Conservation (phyloP, 495 filamentous ascomycete species). For the Talaromyces thailandensis region DNA sequence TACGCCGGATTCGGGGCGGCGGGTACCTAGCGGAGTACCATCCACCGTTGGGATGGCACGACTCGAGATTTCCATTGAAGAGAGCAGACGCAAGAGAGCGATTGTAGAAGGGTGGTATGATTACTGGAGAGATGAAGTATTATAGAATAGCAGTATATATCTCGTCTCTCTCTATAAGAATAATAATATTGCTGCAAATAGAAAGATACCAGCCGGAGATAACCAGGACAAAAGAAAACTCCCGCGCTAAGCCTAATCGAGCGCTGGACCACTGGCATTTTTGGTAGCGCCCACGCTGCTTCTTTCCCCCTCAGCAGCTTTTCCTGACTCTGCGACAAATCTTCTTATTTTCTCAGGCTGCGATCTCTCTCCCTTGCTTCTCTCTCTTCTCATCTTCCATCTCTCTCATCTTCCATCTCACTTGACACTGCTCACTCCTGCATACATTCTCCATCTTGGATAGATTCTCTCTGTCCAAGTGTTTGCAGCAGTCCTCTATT, state of each 20-base stretch:
- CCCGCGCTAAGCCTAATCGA: background rate
- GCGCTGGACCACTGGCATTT: background rate
- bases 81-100: background rate
- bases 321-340: background rate
- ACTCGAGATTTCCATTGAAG: background rate
- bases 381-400: background rate
- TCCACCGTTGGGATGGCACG: background rate
- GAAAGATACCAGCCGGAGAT: background rate
- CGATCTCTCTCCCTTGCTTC: background rate
- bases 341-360: background rate
- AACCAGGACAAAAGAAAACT: background rate
- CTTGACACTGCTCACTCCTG: background rate
- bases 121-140: background rate
- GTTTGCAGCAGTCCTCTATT: background rate
- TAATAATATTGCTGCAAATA: no score
- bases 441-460: background rate
- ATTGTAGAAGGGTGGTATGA: background rate
- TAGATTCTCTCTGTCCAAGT: background rate
- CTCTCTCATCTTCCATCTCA: background rate
- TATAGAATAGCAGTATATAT: background rate
- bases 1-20: background rate
- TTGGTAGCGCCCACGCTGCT: background rate
- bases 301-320: background rate
- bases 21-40: background rate
- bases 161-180: no score